Evolutionary conservation across 2,329 filamentous ascomycete genomes (phyloP), one percentile per base, ranked within the genome.

Genomic region (Metarhizium sp.): DNA sequence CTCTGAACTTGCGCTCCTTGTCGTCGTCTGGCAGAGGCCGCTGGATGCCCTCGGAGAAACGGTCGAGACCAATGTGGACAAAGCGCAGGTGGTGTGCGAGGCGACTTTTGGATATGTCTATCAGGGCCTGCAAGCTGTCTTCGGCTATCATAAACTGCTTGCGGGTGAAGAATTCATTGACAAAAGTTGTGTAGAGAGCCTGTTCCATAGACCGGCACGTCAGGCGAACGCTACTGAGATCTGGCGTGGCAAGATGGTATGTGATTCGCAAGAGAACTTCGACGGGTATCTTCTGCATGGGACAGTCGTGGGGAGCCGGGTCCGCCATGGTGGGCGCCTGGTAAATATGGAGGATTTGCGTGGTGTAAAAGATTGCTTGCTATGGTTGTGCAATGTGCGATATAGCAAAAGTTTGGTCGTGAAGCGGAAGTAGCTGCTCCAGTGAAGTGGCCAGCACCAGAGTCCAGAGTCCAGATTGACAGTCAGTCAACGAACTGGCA

Each of bases 81-180:
- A 62, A 60, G 38, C 64, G 68, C 14, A 82, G 61, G 40, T 67
- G 64, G 0, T 62, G 57, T 0, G 69, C 69, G 16, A 82, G 59
- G 0, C 72, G 70, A 18, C 71, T 74, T 55, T 74, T 71, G n/a
- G 79, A 75, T 40, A 82, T 80, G 62, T 78, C 71, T 66, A 78
- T 59, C 11, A 86, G 71, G 0, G 77, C 72, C 53, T 78, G 73
- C 10, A 86, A 69, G 61, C 83, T 86, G 60, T 73, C 68, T 38
- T 79, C 71, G 2, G 77, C 78, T 54, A 86, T 63, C 78, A 85
- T 84, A 67, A 87, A 88, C 63, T 87, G 83, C 62, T 79, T 81
- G 65, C 81, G 82, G 52, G 71, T 73, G 68, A 88, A 88, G 72
- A 85, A 88, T 59, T 86, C 82, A 29, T 71, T 71, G 32, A 77